These are phyloP conservation scores for Debaryomyces coudertii DNA, from an alignment of 1,139 yeast genomes.

Conservation along the genomic window DNA sequence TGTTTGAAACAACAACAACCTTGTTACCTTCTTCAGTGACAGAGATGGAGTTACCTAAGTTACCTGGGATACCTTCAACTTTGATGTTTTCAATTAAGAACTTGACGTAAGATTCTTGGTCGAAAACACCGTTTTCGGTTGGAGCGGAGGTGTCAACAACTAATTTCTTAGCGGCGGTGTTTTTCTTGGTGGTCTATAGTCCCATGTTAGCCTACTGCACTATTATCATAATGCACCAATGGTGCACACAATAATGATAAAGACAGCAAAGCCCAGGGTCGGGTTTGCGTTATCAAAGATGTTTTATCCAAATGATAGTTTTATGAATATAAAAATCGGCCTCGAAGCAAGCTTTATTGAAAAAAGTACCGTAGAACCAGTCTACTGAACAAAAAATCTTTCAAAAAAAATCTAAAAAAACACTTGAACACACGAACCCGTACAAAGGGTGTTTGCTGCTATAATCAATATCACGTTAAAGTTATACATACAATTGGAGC, in stretches of 20 bases:
- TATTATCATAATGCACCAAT: slow-evolving; percentile 31
- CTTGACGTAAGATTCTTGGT: slow-evolving; percentile 97
- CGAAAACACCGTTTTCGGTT: slow-evolving; percentile 96
- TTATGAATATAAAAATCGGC: slow-evolving; percentile 13
- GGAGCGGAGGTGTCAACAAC: slow-evolving; percentile 97
- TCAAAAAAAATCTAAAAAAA: slow-evolving; percentile 12
- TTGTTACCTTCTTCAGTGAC: slow-evolving; percentile 83
- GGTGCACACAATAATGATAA: slow-evolving; percentile 30
- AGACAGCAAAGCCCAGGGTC: slow-evolving; percentile 62
- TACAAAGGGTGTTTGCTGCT: slow-evolving; percentile 25
- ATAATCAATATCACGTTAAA: slow-evolving; percentile 12
- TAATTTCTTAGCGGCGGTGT: slow-evolving; percentile 82
- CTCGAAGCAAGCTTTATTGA: slow-evolving; percentile 1
- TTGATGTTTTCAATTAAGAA: slow-evolving; percentile 99
- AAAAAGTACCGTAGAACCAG: slow-evolving; percentile 13
- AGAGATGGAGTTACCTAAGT: slow-evolving; percentile 94
- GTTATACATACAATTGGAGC: slow-evolving; percentile 85
- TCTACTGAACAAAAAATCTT: slow-evolving; percentile 10
- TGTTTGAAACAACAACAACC: slow-evolving; percentile 86
- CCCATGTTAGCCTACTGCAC: slow-evolving; percentile 65
- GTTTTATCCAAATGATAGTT: slow-evolving; percentile 13
- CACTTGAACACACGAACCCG: slow-evolving; percentile 34
- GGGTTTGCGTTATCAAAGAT: slow-evolving; percentile 30
- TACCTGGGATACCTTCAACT: slow-evolving; percentile 95
- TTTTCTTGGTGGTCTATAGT: slow-evolving; percentile 74